phyloP scores from a whole-genome alignment of 2,329 filamentous ascomycete species.

The Fusarium foetens region DNA sequence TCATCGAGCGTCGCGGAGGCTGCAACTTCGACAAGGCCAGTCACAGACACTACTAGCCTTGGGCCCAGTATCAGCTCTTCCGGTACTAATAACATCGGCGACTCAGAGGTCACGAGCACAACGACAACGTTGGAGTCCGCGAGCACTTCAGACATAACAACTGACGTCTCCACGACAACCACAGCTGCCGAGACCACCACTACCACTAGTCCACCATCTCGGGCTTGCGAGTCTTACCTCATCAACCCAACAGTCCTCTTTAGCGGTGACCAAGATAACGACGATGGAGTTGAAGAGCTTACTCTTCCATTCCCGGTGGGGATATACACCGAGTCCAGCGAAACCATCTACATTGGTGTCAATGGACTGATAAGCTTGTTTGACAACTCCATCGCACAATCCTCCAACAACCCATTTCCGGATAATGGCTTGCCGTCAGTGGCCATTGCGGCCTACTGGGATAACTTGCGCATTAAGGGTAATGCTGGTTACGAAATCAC shows the following conservation, averaged over 20 bases:
- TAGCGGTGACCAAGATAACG: background rate
- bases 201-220: background rate
- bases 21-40: accelerated
- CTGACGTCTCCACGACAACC: background rate
- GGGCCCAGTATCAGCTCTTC: accelerated
- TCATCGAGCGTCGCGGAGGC: accelerated
- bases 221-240: background rate
- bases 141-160: background rate
- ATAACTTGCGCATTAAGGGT: background rate
- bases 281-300: background rate
- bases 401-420: background rate
- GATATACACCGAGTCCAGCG: background rate
- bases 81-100: background rate
- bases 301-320: background rate
- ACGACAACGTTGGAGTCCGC: accelerated
- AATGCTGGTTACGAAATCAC: background rate
- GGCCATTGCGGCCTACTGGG: background rate
- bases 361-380: background rate
- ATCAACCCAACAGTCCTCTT: background rate
- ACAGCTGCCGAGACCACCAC: background rate
- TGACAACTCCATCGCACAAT: background rate
- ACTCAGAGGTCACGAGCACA: background rate
- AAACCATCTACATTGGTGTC: background rate
- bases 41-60: accelerated
- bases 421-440: background rate